Evolutionary conservation across 768 basidiomycete species (phyloP), one percentile per base, ranked within the genome.

Genomic region (Russula compacta): DNA sequence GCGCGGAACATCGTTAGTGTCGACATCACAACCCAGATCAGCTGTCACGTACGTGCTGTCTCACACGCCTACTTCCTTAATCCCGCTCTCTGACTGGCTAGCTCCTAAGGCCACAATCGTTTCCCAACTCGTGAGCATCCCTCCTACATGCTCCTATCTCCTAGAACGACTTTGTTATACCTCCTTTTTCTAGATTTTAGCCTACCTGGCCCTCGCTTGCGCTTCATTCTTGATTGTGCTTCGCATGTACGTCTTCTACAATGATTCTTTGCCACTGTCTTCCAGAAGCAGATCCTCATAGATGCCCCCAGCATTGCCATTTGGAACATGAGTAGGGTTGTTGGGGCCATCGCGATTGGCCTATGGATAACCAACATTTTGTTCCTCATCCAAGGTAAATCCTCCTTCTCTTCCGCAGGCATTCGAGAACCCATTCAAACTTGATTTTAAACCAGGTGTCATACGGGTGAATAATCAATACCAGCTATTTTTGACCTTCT

Each of bases 1-100:
- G 21, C 33, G 3, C 17, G 55, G 3, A 52, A 60, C 2, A n/a
- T 64, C 11, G 8, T 60, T 5, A 29, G 24, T 0, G 1, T 64
- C 8, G 29, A 60, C 7, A 1, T 12, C n/a, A 17, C 40, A 5
- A 35, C 6, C 14, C 19, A 24, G 10, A 57, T 64, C 33, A 48
- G 57, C 11, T 64, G 63, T 56, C 36, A 64, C 15, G 63, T 61
- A n/a, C 3, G 50, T 44, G 3, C n/a, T 14, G 5, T 50, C 0
- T 36, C 32, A 12, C 2, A 17, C 24, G 15, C 11, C 6, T 36
- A 2, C 4, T 6, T 17, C 21, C 12, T 19, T 33, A 2, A 3
- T 9, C 3, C 33, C 39, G 3, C 50, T 11, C 36, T 38, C 52
- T 53, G 24, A 53, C 14, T 10, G 7, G 17, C 14, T 6, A 38